A percentile compares a stretch with the other conserved stretches of the same genome.
phyloP scores from a whole-genome alignment of 1,284 basidiomycete species.

The Marasmius oreades region DNA sequence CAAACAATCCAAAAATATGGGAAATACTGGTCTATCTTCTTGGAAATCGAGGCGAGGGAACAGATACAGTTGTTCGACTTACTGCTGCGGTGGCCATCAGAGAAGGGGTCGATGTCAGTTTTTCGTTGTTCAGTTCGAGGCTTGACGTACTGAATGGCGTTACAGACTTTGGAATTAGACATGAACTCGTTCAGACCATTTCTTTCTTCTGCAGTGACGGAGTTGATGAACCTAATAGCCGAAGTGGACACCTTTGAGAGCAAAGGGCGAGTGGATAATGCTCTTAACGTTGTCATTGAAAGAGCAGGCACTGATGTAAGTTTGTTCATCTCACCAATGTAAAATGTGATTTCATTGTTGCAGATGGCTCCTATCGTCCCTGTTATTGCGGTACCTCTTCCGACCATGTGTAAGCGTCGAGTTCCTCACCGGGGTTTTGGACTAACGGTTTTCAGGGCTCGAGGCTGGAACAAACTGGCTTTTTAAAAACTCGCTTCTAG shows the following conservation, averaged over 20 bases:
- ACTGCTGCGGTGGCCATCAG: slow-evolving; percentile 74
- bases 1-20: slow-evolving; percentile 71
- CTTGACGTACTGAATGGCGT: slow-evolving; percentile 11
- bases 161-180: slow-evolving; percentile 61
- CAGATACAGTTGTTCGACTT: slow-evolving; percentile 80
- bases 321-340: not conserved
- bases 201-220: slow-evolving; percentile 53
- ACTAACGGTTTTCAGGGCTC: slow-evolving; percentile 44
- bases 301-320: slow-evolving; percentile 58
- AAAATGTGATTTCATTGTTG: not conserved
- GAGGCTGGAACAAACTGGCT: slow-evolving; percentile 71
- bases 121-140: slow-evolving; percentile 7
- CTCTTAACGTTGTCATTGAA: slow-evolving; percentile 74
- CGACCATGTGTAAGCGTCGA: slow-evolving; percentile 64
- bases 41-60: slow-evolving; percentile 60
- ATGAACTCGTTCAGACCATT: slow-evolving; percentile 55
- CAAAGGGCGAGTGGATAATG: slow-evolving; percentile 70
- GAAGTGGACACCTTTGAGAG: slow-evolving; percentile 78
- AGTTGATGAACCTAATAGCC: slow-evolving; percentile 64
- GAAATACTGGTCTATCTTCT: slow-evolving; percentile 75
- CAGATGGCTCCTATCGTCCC: slow-evolving; percentile 21
- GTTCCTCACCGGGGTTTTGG: not conserved
- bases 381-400: slow-evolving; percentile 68
- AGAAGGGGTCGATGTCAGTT: slow-evolving; percentile 79
- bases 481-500: slow-evolving; percentile 75